Conservation (phyloP, 2,329 filamentous ascomycete genomes). For the Diaporthe humulicola region DNA sequence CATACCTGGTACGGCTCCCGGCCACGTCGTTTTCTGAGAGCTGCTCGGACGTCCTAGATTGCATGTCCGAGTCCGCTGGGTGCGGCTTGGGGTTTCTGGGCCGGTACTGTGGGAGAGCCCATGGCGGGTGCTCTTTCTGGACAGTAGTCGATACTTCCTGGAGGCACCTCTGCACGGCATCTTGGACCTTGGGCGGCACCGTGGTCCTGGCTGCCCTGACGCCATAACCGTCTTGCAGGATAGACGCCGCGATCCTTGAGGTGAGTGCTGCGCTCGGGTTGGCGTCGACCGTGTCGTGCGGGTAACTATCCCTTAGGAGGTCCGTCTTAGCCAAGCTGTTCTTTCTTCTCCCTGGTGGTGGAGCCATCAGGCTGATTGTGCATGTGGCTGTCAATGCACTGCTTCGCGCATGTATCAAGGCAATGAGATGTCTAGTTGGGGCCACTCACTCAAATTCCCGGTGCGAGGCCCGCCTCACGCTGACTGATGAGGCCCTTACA, state of each 20-base stretch:
- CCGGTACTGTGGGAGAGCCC: constrained; percentile 24
- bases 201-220: constrained; percentile 13
- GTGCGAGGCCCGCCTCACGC: background rate
- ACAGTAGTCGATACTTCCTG: constrained; percentile 26
- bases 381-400: constrained; percentile 21
- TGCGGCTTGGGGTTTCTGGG: background rate
- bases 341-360: constrained; percentile 37
- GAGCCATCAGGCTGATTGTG: constrained; percentile 35
- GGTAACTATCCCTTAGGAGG: constrained; percentile 10
- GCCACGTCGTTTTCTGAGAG: background rate
- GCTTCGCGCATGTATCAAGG: background rate
- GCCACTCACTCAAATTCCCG: constrained; percentile 33
- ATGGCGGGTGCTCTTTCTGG: constrained; percentile 16
- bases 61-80: constrained; percentile 1
- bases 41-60: constrained; percentile 4
- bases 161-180: constrained; percentile 16
- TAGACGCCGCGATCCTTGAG: constrained; percentile 35
- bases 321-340: constrained; percentile 26
- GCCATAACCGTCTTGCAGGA: constrained; percentile 32
- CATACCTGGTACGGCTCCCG: background rate
- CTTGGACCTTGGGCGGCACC: constrained; percentile 10
- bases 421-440: background rate
- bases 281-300: constrained; percentile 32
- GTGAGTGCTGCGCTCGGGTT: constrained; percentile 37
- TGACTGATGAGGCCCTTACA: constrained; percentile 16